Evolutionary conservation across 163 green algal genomes (phyloP), one percentile per base, ranked within the genome.

Genomic region (Botryococcus braunii): DNA sequence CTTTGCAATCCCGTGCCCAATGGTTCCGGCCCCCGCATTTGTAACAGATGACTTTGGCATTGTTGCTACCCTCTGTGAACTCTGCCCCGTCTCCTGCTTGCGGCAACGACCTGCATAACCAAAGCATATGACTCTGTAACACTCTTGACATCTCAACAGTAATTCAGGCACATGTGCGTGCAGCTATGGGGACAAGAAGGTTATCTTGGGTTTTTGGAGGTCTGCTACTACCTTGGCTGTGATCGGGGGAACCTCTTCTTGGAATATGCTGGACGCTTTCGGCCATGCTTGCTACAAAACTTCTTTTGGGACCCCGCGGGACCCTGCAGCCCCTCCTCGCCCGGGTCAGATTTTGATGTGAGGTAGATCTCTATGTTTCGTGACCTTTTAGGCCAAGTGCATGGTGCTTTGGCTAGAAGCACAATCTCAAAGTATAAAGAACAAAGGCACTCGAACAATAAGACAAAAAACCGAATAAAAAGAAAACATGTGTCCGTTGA

Each of bases 1-100:
- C 73, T 32, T 69, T 70, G 76, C 82, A 86, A 21, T 81, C 62
- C 3, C 48, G n/a, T 4, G 75, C 80, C 78, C 80, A 86, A 72
- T 86, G 80, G 3, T 78, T 78, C 2, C 65, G 35, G 59, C 76
- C 59, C 39, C 80, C 75, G 46, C 79, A 88, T 41, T 71, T 75
- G 70, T 83, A 86, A 77, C 83, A 89, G 70, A 69, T 69, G 27
- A 38, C 56, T 32, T 69, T 67, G 4, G 49, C 34, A 11, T 66
- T 49, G 49, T 65, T 50, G 66, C 66, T 69, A 29, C 83, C 83
- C 47, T 89, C 83, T 66, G 84, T 39, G 38, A 77, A 77, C 38
- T 89, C 83, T 0, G 71, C 75, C 29, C 83, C 83, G 65, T 85
- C 67, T 11, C 73, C 73, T 36, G 73, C 73, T 50, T 79, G 73